Percentiles rank a stretch among this genome's conserved stretches.
These are phyloP conservation scores for Nicotiana tabacum DNA, from an alignment of 257 asterid species.

Conservation along the genomic window DNA sequence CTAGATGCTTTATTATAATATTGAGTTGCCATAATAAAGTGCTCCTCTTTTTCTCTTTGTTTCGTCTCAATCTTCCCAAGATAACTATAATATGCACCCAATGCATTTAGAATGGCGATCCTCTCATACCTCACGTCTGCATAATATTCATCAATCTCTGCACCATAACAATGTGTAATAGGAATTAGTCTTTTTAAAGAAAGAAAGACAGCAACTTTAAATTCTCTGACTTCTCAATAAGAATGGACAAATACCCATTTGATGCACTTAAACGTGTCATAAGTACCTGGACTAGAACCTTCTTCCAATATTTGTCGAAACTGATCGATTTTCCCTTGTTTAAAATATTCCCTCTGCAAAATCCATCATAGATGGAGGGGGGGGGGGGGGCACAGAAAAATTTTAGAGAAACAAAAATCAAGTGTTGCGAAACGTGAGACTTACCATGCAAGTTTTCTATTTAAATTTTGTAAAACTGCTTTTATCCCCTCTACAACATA, in stretches of 20 bases:
- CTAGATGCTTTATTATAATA: constrained; percentile 96
- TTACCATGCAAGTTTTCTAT: neutral
- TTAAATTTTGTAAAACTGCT: neutral
- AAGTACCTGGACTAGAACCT: constrained; percentile 94
- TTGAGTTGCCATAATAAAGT: constrained; percentile 86
- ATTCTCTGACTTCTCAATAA: neutral
- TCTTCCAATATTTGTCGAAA: constrained; percentile 95
- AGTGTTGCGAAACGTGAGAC: neutral
- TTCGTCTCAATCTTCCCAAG: constrained; percentile 84
- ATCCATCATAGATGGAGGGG: constrained; percentile 1
- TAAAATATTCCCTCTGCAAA: constrained; percentile 95
- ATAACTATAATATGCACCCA: constrained; percentile 95
- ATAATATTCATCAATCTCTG: constrained; percentile 98
- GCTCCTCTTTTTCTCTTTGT: constrained; percentile 92
- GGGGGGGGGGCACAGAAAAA: neutral
- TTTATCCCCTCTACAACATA: neutral
- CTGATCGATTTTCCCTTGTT: constrained; percentile 89
- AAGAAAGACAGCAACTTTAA: neutral
- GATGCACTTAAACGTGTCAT: neutral
- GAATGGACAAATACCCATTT: neutral
- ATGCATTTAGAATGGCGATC: constrained; percentile 91
- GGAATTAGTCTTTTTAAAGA: neutral
- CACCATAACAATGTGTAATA: constrained; percentile 23
- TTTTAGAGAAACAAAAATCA: neutral
- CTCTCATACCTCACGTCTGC: constrained; percentile 96